Evolutionary conservation across 257 asterid species (phyloP).

Genomic region (Forsythia suspensa): DNA sequence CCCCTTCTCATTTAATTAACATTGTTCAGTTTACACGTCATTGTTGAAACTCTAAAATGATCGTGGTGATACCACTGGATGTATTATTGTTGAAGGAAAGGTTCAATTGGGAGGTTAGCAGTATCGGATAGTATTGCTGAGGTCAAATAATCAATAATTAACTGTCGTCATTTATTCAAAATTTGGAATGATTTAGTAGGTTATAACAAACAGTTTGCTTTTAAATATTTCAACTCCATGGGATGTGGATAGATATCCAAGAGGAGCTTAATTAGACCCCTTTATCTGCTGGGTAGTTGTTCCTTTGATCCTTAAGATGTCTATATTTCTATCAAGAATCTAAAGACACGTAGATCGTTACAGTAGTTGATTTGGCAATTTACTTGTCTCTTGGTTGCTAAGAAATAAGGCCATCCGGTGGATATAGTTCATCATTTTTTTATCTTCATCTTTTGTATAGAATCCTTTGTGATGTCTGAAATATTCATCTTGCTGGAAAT

Average conservation of each 20-base stretch:
- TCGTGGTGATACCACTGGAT: slow-evolving; percentile 1
- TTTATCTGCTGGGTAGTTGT: not conserved
- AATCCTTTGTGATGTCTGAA: slow-evolving; percentile 21
- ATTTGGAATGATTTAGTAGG: slow-evolving; percentile 1
- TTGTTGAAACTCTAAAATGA: not conserved
- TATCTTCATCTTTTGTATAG: not conserved
- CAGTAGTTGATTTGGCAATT: slow-evolving; percentile 2
- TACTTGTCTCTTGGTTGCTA: not conserved
- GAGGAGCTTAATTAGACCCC: not conserved
- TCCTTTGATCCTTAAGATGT: not conserved
- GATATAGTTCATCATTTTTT: not conserved
- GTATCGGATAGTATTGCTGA: not conserved
- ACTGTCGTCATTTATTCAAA: not conserved
- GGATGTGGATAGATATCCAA: not conserved
- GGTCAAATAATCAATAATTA: slow-evolving; percentile 8
- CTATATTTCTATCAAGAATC: not conserved
- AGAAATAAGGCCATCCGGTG: not conserved
- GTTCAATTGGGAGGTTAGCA: slow-evolving; percentile 2
- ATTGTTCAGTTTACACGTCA: slow-evolving; percentile 10
- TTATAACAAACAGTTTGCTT: not conserved
- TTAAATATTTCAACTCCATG: not conserved
- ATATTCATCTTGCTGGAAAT: slow-evolving; percentile 24
- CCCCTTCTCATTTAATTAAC: slow-evolving; percentile 7
- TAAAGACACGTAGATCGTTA: not conserved
- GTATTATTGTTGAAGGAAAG: not conserved